Evolutionary conservation across 345 rosid genomes (phyloP).

Genomic region (Stellera chamaejasme): DNA sequence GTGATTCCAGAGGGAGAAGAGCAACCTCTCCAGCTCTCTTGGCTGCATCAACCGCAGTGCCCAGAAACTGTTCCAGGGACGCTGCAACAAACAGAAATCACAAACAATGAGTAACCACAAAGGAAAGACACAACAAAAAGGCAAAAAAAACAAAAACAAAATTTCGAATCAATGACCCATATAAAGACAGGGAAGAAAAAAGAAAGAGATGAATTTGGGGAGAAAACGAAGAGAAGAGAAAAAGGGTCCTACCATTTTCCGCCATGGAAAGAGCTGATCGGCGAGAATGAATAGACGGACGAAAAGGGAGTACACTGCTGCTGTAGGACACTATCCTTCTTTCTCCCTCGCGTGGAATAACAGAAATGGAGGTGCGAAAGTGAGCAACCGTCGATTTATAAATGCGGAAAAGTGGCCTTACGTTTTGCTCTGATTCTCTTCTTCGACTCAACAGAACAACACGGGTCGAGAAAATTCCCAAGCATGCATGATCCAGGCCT

Average conservation of each 20-base stretch:
- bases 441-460: no score
- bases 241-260: conserved; percentile 31
- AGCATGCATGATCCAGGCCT: no score
- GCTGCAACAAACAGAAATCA: conserved; percentile 24
- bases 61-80: conserved; percentile 48
- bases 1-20: neutral
- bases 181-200: neutral
- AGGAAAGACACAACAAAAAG: neutral
- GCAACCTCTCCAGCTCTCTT: conserved; percentile 76
- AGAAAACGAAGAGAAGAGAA: neutral
- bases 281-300: neutral
- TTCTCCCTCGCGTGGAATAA: conserved; percentile 6
- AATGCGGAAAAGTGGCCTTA: neutral
- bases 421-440: neutral
- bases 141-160: neutral
- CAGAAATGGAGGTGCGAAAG: neutral
- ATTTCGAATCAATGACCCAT: neutral
- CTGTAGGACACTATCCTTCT: neutral
- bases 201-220: neutral
- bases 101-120: neutral
- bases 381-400: neutral
- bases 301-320: neutral
- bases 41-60: conserved; percentile 82
- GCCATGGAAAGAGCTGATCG: conserved; percentile 30
- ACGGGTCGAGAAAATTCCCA: no score